Percentiles rank a stretch among this genome's conserved stretches.
These are phyloP conservation scores for Colletotrichum coccodes DNA, from an alignment of 2,329 filamentous ascomycete species.

Conservation along the genomic window DNA sequence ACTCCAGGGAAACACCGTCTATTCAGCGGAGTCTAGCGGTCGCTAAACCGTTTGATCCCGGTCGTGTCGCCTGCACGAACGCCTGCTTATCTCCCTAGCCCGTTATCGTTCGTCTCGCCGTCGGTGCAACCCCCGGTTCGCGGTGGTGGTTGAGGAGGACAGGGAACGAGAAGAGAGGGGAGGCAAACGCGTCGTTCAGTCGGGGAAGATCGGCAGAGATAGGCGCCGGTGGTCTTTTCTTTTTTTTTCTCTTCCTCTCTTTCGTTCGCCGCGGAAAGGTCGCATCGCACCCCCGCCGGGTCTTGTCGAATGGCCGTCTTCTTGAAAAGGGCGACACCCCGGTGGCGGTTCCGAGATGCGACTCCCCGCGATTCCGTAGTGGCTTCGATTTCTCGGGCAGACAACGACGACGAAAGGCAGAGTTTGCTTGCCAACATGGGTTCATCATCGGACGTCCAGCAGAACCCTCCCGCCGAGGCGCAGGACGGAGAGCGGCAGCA, in stretches of 20 bases:
- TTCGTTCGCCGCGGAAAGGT: constrained; percentile 16
- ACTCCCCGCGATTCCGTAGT: not conserved
- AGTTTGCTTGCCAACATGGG: constrained; percentile 27
- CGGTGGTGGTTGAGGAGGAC: not conserved
- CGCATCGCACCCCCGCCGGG: not conserved
- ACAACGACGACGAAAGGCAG: constrained; percentile 6
- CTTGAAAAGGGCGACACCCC: constrained; percentile 23
- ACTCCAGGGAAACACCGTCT: constrained; percentile 7
- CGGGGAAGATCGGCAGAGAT: constrained; percentile 23
- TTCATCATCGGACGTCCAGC: constrained; percentile 5
- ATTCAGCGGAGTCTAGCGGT: constrained; percentile 26
- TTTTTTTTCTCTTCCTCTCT: not conserved
- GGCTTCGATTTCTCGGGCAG: not conserved
- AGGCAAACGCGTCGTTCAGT: constrained; percentile 1
- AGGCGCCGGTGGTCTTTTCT: not conserved
- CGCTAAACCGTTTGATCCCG: not conserved
- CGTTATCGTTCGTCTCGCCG: not conserved
- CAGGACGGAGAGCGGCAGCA: constrained; percentile 20
- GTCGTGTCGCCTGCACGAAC: not conserved
- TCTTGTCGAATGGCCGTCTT: not conserved
- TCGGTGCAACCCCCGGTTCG: not conserved
- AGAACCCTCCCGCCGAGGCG: constrained; percentile 13
- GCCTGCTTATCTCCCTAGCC: constrained; percentile 16
- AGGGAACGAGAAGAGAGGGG: not conserved
- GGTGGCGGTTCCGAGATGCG: not conserved